phyloP scores from a whole-genome alignment of 441 rosid species.

The Mallotus repandus region DNA sequence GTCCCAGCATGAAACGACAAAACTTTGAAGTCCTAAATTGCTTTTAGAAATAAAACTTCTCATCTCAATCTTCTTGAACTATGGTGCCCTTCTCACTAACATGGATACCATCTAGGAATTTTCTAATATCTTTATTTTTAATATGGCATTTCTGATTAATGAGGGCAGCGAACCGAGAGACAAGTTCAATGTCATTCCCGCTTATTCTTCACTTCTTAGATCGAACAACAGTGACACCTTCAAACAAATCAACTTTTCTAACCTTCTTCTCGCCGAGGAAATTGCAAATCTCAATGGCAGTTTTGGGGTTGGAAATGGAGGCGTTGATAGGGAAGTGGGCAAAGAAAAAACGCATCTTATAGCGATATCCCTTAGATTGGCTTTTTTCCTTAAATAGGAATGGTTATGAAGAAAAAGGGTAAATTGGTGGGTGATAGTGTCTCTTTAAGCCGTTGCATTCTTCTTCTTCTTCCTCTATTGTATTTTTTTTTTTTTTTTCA shows the following conservation, averaged over 20 bases:
- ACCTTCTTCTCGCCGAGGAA: conserved; percentile 39
- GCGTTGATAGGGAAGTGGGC: conserved; percentile 5
- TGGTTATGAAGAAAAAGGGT: too few relatives aligned
- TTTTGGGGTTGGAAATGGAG: not conserved
- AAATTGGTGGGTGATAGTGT: too few relatives aligned
- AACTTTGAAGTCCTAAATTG: too few relatives aligned
- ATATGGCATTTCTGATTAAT: conserved; percentile 93
- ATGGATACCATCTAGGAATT: conserved; percentile 76
- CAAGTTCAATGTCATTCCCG: conserved; percentile 70
- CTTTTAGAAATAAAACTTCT: too few relatives aligned
- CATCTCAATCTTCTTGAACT: conserved; percentile 39
- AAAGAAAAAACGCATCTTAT: not conserved
- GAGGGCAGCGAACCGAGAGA: conserved; percentile 70
- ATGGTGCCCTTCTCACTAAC: conserved; percentile 72
- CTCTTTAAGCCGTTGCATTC: too few relatives aligned
- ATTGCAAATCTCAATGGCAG: not conserved
- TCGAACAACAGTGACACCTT: conserved; percentile 62
- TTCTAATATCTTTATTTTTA: conserved; percentile 83
- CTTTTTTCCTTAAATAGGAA: too few relatives aligned
- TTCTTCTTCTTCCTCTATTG: too few relatives aligned
- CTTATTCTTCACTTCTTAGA: conserved; percentile 86
- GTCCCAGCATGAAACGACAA: too few relatives aligned
- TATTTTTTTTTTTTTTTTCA: too few relatives aligned
- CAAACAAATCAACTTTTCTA: conserved; percentile 77
- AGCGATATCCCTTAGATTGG: not conserved